Evolutionary conservation across 176 grass and related monocot genomes (phyloP).

Genomic region (Thinopyrum elongatum): DNA sequence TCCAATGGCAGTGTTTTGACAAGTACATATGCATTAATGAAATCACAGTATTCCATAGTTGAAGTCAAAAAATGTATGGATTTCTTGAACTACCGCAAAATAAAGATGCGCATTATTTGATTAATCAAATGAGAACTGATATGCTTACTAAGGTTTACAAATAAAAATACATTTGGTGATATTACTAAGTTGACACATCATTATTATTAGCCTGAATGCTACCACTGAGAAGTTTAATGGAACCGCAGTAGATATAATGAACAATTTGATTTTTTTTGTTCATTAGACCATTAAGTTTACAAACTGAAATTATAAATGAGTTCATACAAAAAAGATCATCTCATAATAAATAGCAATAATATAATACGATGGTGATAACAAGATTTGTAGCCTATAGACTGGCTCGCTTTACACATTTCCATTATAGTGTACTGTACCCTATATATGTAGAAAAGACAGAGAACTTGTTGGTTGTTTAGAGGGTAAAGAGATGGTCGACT

Average conservation of each 20-base stretch:
- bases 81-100: background rate
- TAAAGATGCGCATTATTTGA: background rate
- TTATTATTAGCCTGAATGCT: background rate
- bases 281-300: background rate
- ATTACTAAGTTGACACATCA: background rate
- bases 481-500: background rate
- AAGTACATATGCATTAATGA: background rate
- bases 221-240: background rate
- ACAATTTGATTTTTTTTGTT: background rate
- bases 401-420: conserved; percentile 9
- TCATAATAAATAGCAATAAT: background rate
- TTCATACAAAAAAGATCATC: background rate
- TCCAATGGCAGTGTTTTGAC: conserved; percentile 4
- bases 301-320: background rate
- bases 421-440: conserved; percentile 3
- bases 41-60: background rate
- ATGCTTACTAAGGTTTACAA: conserved; percentile 11
- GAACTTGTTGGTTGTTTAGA: background rate
- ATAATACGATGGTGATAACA: background rate
- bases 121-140: background rate
- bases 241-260: background rate
- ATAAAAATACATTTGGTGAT: background rate
- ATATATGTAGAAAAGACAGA: conserved; percentile 13
- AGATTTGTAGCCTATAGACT: background rate
- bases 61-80: background rate